phyloP scores from a whole-genome alignment of 176 grass and related monocot species.

The Microstegium vimineum region DNA sequence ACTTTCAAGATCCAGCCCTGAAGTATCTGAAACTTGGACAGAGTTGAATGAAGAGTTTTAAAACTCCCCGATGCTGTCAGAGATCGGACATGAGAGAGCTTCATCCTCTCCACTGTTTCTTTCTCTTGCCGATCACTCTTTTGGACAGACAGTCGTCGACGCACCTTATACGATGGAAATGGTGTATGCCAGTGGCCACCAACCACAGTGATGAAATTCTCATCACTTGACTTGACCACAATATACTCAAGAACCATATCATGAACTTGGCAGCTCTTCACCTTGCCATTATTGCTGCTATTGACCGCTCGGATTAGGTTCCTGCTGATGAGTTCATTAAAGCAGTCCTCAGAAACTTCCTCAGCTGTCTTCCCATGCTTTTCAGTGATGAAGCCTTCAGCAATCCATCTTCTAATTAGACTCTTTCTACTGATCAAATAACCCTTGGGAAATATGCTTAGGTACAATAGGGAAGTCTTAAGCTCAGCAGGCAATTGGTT shows the following conservation, averaged over 20 bases:
- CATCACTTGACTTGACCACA: conserved; percentile 7
- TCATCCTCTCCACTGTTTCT: not conserved
- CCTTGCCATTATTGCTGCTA: conserved; percentile 16
- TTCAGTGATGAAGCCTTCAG: conserved; percentile 20
- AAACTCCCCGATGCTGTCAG: not conserved
- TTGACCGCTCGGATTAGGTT: conserved; percentile 9
- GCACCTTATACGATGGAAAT: conserved; percentile 15
- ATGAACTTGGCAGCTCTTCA: conserved; percentile 29
- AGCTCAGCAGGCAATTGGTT: not conserved
- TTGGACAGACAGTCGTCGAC: not conserved
- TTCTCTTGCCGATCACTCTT: not conserved
- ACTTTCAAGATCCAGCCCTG: conserved; percentile 20
- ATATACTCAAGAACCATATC: conserved; percentile 38
- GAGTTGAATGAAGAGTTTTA: not conserved
- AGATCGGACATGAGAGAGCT: conserved; percentile 19
- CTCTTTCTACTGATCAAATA: not conserved
- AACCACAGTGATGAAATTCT: conserved; percentile 25
- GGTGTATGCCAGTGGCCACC: conserved; percentile 29
- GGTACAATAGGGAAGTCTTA: conserved; percentile 3
- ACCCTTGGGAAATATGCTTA: conserved; percentile 2
- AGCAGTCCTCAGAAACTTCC: conserved; percentile 16
- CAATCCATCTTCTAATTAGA: conserved; percentile 22
- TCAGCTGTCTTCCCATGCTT: not conserved
- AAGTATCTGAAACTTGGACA: not conserved
- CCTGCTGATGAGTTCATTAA: conserved; percentile 19